Conservation (phyloP, 805 yeast genomes). For the Candida patagonica region DNA sequence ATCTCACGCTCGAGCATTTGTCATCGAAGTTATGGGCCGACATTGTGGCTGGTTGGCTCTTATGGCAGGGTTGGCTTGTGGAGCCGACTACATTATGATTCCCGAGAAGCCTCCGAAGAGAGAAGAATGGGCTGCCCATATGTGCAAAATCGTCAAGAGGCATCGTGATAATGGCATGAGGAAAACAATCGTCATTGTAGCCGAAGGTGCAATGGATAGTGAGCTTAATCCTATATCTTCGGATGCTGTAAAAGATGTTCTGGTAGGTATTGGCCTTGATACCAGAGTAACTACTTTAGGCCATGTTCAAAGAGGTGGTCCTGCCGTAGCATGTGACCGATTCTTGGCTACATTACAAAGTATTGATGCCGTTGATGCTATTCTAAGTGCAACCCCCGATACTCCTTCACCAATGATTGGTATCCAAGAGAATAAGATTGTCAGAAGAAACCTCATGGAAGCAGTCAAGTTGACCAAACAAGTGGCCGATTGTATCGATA, state of each 20-base stretch:
- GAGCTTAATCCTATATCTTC: conserved; percentile 75
- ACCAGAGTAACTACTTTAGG: conserved; percentile 94
- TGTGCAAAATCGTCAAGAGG: conserved; percentile 62
- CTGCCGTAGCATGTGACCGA: conserved; percentile 94
- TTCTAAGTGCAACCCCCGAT: conserved; percentile 75
- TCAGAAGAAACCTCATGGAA: conserved; percentile 76
- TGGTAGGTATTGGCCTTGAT: conserved; percentile 80
- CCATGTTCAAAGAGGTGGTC: conserved; percentile 98
- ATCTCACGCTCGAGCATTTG: conserved; percentile 95
- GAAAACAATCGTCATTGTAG: conserved; percentile 92
- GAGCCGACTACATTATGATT: conserved; percentile 88
- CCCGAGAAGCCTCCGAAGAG: conserved; percentile 87
- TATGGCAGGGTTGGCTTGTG: conserved; percentile 95
- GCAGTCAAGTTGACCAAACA: conserved; percentile 79
- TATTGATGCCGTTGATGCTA: conserved; percentile 94
- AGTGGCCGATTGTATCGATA: conserved; percentile 83
- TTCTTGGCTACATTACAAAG: conserved; percentile 91
- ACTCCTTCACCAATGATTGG: conserved; percentile 96
- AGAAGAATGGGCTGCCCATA: conserved; percentile 68
- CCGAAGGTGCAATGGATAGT: conserved; percentile 92
- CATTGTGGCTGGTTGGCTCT: conserved; percentile 99
- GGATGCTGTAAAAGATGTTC: conserved; percentile 69
- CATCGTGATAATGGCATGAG: conserved; percentile 86
- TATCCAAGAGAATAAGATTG: conserved; percentile 75
- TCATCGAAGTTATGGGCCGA: conserved; percentile 97